Evolutionary conservation across 257 asterid genomes (phyloP).

Genomic region (Pogostemon cablin): DNA sequence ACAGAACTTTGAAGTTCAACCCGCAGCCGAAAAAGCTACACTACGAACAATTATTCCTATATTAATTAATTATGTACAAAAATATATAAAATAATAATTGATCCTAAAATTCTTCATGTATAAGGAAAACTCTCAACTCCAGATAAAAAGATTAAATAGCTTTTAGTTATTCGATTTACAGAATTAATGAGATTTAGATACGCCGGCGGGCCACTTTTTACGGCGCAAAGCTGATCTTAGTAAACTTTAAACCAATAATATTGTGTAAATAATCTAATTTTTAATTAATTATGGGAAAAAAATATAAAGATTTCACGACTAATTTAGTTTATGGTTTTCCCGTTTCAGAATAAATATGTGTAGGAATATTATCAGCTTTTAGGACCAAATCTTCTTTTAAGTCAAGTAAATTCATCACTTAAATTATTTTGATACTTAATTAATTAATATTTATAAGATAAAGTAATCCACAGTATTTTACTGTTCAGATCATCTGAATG

Average conservation of each 20-base stretch:
- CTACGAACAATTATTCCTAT: too few relatives aligned
- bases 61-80: too few relatives aligned
- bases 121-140: slow-evolving; percentile 15
- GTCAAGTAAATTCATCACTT: slow-evolving; percentile 4
- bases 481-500: slow-evolving; percentile 4
- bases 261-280: neutral
- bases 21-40: too few relatives aligned
- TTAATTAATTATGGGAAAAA: slow-evolving; percentile 10
- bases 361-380: slow-evolving; percentile 31
- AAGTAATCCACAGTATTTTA: neutral
- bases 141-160: slow-evolving; percentile 28
- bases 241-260: slow-evolving; percentile 10
- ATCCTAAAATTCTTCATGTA: slow-evolving; percentile 22
- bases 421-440: neutral
- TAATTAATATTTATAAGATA: neutral
- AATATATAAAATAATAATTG: neutral
- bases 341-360: slow-evolving; percentile 12
- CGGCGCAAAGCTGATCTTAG: slow-evolving; percentile 43
- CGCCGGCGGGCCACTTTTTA: slow-evolving; percentile 39
- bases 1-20: too few relatives aligned
- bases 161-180: slow-evolving; percentile 31
- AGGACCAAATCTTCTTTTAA: slow-evolving; percentile 37
- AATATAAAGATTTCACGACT: slow-evolving; percentile 10
- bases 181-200: slow-evolving; percentile 29
- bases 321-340: slow-evolving; percentile 5